These are phyloP conservation scores for Metarhizium guizhouense DNA, from an alignment of 2,329 filamentous ascomycete species.

Conservation along the genomic window DNA sequence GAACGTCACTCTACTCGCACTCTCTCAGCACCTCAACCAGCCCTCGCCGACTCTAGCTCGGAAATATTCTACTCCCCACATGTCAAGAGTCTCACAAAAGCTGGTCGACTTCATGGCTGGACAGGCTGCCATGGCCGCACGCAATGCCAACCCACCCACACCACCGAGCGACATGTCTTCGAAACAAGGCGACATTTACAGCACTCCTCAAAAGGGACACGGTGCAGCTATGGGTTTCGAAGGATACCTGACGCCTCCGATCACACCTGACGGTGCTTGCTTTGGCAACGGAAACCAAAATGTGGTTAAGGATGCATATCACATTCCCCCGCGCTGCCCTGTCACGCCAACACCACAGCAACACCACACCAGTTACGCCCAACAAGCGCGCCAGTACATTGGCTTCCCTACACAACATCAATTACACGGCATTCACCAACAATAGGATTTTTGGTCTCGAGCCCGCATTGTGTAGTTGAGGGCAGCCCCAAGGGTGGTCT, in stretches of 20 bases:
- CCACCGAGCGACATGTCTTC: constrained; percentile 45
- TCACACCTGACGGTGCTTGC: constrained; percentile 65
- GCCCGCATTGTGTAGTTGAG: neutral
- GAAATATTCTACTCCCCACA: constrained; percentile 48
- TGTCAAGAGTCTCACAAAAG: constrained; percentile 44
- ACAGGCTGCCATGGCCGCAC: constrained; percentile 46
- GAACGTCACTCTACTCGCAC: constrained; percentile 52
- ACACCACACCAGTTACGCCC: constrained; percentile 26
- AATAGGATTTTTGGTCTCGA: constrained; percentile 18
- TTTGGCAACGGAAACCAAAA: constrained; percentile 31
- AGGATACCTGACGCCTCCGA: constrained; percentile 77
- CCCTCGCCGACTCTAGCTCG: constrained; percentile 49
- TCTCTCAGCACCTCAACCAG: constrained; percentile 51
- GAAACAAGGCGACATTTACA: constrained; percentile 55
- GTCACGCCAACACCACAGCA: constrained; percentile 52
- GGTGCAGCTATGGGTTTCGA: constrained; percentile 55
- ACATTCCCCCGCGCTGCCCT: constrained; percentile 45
- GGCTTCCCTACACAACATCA: constrained; percentile 32
- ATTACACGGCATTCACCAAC: constrained; percentile 27
- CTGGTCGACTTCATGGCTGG: constrained; percentile 51
- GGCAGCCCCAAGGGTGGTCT: neutral
- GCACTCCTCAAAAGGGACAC: constrained; percentile 70
- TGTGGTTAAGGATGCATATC: constrained; percentile 37
- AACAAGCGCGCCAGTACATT: constrained; percentile 25
- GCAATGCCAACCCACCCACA: constrained; percentile 45